Base-by-base conservation (phyloP, 768 basidiomycete genomes). In the Artomyces pyxidatus region DNA sequence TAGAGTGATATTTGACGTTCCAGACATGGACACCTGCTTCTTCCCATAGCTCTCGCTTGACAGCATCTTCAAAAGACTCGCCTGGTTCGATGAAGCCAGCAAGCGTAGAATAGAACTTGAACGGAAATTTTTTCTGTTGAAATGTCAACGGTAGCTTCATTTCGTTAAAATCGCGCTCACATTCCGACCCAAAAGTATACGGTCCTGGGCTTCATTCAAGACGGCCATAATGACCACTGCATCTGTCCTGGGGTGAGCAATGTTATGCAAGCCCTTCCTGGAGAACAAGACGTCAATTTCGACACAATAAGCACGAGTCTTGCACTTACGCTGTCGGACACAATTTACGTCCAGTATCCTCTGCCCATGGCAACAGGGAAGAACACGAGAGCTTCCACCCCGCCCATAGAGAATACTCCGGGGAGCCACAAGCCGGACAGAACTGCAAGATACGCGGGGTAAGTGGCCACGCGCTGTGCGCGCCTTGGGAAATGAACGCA, bases 81-180 rank as follows among this genome's bases (percentile, higher is more conserved):
- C 87, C 93, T 4, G 93, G 91, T 63, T 97, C 95, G 39, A 94
- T 77, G 62, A 97, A 98, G 2, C 95, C 95, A 1, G 94, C 91
- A 25, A 97, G 68, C 40, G 90, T 89, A 1, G 91, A 94, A 66
- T 91, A 96, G 64, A 88, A 85, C 42, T 71, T 80, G 2, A 65
- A 70, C 6, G 83, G 81, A 61, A 78, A 87, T 53, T 73, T 80
- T 67, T 73, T 79, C 83, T 84, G 63, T 25, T 45, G 30, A 30
- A 14, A 41, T n/a, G n/a, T n/a, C n/a, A n/a, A n/a, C n/a, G n/a
- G n/a, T n/a, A n/a, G n/a, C 27, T 29, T 35, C 41, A 29, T 21
- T 17, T 16, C 30, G 32, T 42, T 45, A 52, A 37, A 22, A 35
- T n/a, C 47, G 44, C 47, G 68, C 85, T 35, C 60, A 88, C 89